Percentiles rank a stretch among this genome's conserved stretches.
Evolutionary conservation across 257 asterid genomes (phyloP).

Genomic region (Solanum medicagineum): DNA sequence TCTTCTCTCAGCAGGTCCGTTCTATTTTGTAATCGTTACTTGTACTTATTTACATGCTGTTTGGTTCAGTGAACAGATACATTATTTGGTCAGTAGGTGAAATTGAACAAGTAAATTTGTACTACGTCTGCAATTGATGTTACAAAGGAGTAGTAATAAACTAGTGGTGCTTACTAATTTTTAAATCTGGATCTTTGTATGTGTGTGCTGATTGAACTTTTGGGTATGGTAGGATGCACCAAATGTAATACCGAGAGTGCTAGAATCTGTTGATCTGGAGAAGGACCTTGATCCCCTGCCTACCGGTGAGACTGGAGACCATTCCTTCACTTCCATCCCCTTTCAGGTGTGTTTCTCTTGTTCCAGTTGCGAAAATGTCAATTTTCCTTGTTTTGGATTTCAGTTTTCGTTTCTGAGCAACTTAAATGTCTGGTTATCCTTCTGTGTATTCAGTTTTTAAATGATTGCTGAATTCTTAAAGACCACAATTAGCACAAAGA

Average conservation of each 20-base stretch:
- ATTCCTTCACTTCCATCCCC: conserved; percentile 1
- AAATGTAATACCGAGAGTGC: background rate
- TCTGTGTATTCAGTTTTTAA: background rate
- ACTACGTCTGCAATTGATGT: background rate
- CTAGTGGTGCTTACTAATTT: background rate
- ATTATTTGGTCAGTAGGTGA: background rate
- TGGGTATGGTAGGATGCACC: conserved; percentile 2
- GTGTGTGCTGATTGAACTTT: background rate
- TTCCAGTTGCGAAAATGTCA: background rate
- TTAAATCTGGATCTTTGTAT: background rate
- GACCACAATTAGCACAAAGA: background rate
- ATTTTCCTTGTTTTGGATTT: background rate
- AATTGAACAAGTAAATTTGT: background rate
- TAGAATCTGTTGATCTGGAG: background rate
- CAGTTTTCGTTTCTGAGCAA: background rate
- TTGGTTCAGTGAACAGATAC: background rate
- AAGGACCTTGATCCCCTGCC: background rate
- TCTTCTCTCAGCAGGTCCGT: conserved; percentile 3
- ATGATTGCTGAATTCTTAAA: background rate
- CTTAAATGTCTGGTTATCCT: background rate
- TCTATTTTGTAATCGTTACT: background rate
- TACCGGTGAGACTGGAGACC: conserved; percentile 6
- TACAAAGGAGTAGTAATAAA: background rate
- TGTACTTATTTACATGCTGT: background rate
- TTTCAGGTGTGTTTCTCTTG: conserved; percentile 3